Evolutionary conservation across 1,284 basidiomycete species (phyloP).

Genomic region (Pseudomicrostroma phylloplanum): DNA sequence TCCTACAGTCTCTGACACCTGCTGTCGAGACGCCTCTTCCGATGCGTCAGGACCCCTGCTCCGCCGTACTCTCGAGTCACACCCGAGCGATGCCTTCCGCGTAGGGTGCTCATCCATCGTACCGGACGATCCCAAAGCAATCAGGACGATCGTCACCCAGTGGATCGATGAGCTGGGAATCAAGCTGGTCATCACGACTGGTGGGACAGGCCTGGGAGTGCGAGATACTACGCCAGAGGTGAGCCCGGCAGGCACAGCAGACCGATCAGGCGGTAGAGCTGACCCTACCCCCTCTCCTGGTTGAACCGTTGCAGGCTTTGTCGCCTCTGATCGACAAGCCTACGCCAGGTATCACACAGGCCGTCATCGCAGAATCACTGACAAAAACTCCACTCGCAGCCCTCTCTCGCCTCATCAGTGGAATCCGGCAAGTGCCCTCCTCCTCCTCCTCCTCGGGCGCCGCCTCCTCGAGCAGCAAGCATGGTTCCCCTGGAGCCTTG

Average conservation of each 20-base stretch:
- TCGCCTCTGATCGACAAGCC: slow-evolving; percentile 65
- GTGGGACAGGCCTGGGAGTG: slow-evolving; percentile 76
- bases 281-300: not conserved
- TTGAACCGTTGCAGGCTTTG: slow-evolving; percentile 58
- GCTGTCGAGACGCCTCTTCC: not conserved
- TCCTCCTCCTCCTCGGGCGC: not conserved
- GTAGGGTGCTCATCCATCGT: slow-evolving; percentile 14
- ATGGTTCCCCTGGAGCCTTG: slow-evolving; percentile 56
- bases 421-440: slow-evolving; percentile 53
- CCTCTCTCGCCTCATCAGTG: slow-evolving; percentile 72
- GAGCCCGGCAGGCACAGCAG: slow-evolving; percentile 10
- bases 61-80: slow-evolving; percentile 9
- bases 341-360: slow-evolving; percentile 71
- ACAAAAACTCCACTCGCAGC: slow-evolving; percentile 71
- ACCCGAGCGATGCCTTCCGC: slow-evolving; percentile 15
- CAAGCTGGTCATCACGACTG: slow-evolving; percentile 61
- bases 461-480: slow-evolving; percentile 34
- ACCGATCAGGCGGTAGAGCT: not conserved
- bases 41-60: slow-evolving; percentile 35
- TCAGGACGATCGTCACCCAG: slow-evolving; percentile 10
- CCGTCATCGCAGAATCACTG: slow-evolving; percentile 65
- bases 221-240: slow-evolving; percentile 77
- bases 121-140: slow-evolving; percentile 19
- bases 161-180: slow-evolving; percentile 17
- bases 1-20: too few relatives aligned